Base-by-base conservation (phyloP, 257 asterid species). In the Nicotiana otophora region DNA sequence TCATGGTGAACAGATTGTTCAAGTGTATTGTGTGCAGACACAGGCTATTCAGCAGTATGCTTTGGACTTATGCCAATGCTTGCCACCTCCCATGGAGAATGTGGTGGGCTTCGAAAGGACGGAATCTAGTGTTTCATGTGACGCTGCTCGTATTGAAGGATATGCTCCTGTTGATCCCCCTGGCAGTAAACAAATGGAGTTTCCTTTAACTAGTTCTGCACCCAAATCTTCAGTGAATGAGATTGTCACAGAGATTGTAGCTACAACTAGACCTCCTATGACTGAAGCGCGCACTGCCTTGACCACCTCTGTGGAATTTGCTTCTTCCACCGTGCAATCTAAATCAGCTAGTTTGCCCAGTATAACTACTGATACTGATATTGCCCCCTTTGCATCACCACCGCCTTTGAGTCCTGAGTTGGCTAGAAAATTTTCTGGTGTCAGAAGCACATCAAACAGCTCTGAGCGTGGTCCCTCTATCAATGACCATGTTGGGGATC, bases 11-110 rank as follows among this genome's bases (percentile, higher is more conserved):
- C 98, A 93, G 84, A 89, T 89, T 84, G 97, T 94, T 84, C 99
- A 92, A 89, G 97, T 96, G 39, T 96, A 96, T 82, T 94, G 99
- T 81, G 97, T 96, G 84, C 99, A 96, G 89, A 96, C 99, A 3
- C 98, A 91, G 85, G 99, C 99, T 81, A 96, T 96, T 88, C 98
- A 96, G 92, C 97, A 94, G 88, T 94, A 96, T 86, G 98, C 98
- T 53, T 86, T 96, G 88, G 98, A 96, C 66, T 88, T 91, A 84
- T 94, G 93, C 26, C 99, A 93, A 87, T 96, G 99, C 87, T 88
- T 94, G 74, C 98, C 98, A 60, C 94, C 94, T 48, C 96, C 92
- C 1, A 79, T 86, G 84, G 98, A 91, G 81, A 93, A 86, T 82
- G 84, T 82, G 28, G 75, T 83, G 63, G 62, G 62, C 15, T 86